Conservation (phyloP, 371 early-diverging fungal species). For the Chytridium lagenaria region DNA sequence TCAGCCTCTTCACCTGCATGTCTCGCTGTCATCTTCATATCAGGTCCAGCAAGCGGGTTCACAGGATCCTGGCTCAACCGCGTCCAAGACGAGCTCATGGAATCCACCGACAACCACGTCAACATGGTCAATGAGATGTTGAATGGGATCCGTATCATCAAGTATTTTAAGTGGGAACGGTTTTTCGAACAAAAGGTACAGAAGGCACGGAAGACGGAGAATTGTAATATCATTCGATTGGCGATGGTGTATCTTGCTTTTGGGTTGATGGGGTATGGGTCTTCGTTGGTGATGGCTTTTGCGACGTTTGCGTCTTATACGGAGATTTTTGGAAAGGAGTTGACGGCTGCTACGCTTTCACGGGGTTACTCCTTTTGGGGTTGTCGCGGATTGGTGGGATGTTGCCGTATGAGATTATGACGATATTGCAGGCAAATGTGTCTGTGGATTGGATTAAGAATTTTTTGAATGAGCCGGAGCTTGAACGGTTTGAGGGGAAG, state of each 20-base stretch:
- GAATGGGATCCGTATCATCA: conserved; percentile 57
- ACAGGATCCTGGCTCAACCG: conserved; percentile 24
- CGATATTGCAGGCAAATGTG: conserved; percentile 46
- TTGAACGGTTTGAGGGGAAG: conserved; percentile 34
- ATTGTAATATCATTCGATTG: conserved; percentile 25
- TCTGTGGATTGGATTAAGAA: conserved; percentile 42
- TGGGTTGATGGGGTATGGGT: conserved; percentile 26
- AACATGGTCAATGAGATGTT: conserved; percentile 53
- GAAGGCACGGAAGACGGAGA: conserved; percentile 44
- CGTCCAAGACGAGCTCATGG: conserved; percentile 39
- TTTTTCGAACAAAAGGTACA: conserved; percentile 49
- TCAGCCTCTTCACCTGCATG: conserved; percentile 38
- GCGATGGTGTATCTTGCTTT: conserved; percentile 30
- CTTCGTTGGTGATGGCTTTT: conserved; percentile 41
- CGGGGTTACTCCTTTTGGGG: conserved; percentile 47
- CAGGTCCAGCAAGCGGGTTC: conserved; percentile 9
- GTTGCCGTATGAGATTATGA: conserved; percentile 45
- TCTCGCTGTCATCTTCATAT: conserved; percentile 41
- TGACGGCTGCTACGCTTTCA: conserved; percentile 57
- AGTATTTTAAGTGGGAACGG: conserved; percentile 59
- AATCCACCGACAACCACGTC: conserved; percentile 51
- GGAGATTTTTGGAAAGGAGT: conserved; percentile 25
- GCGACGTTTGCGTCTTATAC: conserved; percentile 42
- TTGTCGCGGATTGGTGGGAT: conserved; percentile 28
- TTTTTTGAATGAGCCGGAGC: conserved; percentile 50